Conservation (phyloP, 768 basidiomycete genomes). For the Candolleomyces eurysporus region DNA sequence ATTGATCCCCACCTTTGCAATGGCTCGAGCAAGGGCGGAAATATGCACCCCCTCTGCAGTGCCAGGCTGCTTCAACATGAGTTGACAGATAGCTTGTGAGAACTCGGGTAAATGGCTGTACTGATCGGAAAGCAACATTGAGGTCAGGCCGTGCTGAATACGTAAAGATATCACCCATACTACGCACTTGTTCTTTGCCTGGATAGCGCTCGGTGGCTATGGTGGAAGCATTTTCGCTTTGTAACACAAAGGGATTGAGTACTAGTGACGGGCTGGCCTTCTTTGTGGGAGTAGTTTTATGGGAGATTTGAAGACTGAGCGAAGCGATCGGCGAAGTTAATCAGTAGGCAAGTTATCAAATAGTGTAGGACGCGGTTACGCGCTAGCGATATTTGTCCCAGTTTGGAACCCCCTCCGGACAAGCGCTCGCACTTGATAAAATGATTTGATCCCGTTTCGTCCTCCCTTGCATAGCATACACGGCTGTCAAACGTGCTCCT, state of each 20-base stretch:
- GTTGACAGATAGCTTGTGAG: slow-evolving; percentile 64
- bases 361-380: too few species aligned
- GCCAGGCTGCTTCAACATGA: slow-evolving; percentile 49
- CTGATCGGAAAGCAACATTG: slow-evolving; percentile 34
- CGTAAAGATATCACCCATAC: slow-evolving; percentile 28
- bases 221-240: background rate
- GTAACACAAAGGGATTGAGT: background rate
- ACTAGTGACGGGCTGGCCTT: too few species aligned
- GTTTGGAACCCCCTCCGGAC: too few species aligned
- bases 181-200: slow-evolving; percentile 14
- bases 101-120: slow-evolving; percentile 57
- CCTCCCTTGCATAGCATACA: too few species aligned
- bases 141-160: slow-evolving; percentile 37
- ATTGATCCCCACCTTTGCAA: slow-evolving; percentile 43
- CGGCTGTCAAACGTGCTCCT: too few species aligned
- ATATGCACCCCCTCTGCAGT: slow-evolving; percentile 73
- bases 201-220: slow-evolving; percentile 33
- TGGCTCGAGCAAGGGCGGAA: slow-evolving; percentile 62
- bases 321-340: too few species aligned
- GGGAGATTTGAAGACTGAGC: too few species aligned
- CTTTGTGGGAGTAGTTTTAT: too few species aligned
- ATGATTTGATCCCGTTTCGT: too few species aligned
- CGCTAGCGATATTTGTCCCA: too few species aligned
- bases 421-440: too few species aligned
- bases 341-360: too few species aligned